A percentile compares a stretch with the other conserved stretches of the same genome.
phyloP scores from a whole-genome alignment of 2,329 filamentous ascomycete species.

The Hypoxylon rubiginosum region DNA sequence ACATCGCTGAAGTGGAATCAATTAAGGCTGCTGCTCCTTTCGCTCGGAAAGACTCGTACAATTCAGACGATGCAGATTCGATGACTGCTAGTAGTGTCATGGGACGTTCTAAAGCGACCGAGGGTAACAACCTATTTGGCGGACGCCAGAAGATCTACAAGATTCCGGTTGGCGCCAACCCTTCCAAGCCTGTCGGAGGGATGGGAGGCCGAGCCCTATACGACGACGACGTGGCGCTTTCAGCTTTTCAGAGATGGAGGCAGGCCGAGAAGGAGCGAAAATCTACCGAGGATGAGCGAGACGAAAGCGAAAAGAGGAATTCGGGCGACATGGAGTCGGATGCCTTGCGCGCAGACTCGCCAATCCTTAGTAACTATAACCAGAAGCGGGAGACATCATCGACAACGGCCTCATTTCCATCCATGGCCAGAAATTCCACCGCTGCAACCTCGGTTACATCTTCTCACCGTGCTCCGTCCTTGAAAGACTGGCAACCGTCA shows the following conservation, averaged over 20 bases:
- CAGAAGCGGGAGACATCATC: conserved; percentile 88
- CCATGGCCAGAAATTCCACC: conserved; percentile 81
- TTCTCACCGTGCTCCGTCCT: conserved; percentile 66
- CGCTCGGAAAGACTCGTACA: conserved; percentile 74
- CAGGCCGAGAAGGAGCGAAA: conserved; percentile 68
- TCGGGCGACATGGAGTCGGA: conserved; percentile 42
- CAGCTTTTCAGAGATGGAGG: conserved; percentile 84
- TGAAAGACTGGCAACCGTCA: conserved; percentile 65
- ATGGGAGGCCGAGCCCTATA: conserved; percentile 80
- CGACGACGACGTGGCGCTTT: conserved; percentile 86
- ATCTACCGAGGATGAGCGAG: conserved; percentile 57
- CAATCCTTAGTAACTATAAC: conserved; percentile 73
- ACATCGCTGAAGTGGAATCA: conserved; percentile 93
- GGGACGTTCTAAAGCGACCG: conserved; percentile 82
- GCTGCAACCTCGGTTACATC: conserved; percentile 91
- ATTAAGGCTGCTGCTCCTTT: conserved; percentile 72
- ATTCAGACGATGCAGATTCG: conserved; percentile 76
- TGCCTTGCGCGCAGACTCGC: conserved; percentile 65
- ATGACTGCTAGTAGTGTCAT: conserved; percentile 78
- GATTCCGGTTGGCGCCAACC: conserved; percentile 69
- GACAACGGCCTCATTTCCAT: conserved; percentile 78
- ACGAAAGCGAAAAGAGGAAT: conserved; percentile 54
- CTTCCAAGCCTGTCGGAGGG: conserved; percentile 59
- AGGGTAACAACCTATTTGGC: conserved; percentile 94
- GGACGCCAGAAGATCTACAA: conserved; percentile 97